Evolutionary conservation across 1,284 basidiomycete species (phyloP).

Genomic region (Meripilus lineatus): DNA sequence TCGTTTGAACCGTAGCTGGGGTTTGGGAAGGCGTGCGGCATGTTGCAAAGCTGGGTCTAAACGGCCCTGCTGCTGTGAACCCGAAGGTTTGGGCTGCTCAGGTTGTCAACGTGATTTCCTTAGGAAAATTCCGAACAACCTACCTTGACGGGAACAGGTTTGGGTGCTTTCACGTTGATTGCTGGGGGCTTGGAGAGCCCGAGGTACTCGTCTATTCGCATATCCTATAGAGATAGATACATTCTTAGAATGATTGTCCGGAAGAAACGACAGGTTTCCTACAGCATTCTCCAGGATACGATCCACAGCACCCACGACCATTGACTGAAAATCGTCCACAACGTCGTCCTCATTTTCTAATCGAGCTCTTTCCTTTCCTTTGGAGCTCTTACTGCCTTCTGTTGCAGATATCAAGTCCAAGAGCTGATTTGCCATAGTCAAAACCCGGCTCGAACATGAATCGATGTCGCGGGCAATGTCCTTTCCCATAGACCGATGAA

Average conservation of each 20-base stretch:
- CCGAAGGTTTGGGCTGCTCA: too few species aligned
- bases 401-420: conserved; percentile 42
- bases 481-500: conserved; percentile 81
- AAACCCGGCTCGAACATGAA: conserved; percentile 51
- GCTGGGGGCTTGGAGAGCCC: conserved; percentile 70
- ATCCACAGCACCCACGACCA: conserved; percentile 82
- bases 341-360: conserved; percentile 74
- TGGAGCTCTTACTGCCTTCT: conserved; percentile 23
- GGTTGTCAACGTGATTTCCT: too few species aligned
- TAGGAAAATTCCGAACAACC: too few species aligned
- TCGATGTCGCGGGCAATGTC: conserved; percentile 66
- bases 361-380: conserved; percentile 34
- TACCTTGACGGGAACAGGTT: too few species aligned
- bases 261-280: conserved; percentile 8
- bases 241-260: neutral
- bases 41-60: conserved; percentile 63
- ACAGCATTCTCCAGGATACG: conserved; percentile 81
- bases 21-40: conserved; percentile 69
- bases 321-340: conserved; percentile 73
- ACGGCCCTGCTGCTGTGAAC: conserved; percentile 36
- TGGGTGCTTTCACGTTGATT: too few species aligned
- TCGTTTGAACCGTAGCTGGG: conserved; percentile 68
- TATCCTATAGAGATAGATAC: conserved; percentile 49
- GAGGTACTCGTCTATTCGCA: conserved; percentile 73
- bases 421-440: conserved; percentile 61